Evolutionary conservation across 257 asterid species (phyloP).

Genomic region (Fraxinus americana): DNA sequence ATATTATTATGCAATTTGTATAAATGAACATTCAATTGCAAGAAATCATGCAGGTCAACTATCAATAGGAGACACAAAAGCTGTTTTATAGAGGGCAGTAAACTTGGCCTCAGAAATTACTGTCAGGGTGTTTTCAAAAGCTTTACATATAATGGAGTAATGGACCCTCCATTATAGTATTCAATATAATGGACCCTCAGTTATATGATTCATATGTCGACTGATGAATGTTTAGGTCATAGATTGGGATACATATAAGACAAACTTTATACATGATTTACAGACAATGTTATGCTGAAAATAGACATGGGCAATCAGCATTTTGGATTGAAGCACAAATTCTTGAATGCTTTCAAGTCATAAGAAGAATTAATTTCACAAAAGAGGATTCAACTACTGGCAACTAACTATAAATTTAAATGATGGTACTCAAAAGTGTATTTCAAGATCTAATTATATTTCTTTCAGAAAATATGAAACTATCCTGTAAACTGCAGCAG

Average conservation of each 20-base stretch:
- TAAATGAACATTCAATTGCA: not conserved
- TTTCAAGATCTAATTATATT: not conserved
- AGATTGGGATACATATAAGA: not conserved
- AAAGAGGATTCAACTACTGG: not conserved
- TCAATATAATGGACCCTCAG: not conserved
- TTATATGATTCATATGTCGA: not conserved
- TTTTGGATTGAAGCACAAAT: not conserved
- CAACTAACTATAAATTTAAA: not conserved
- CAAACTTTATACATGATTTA: not conserved
- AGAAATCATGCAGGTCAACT: not conserved
- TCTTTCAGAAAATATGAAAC: not conserved
- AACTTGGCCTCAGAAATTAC: not conserved
- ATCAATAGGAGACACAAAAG: not conserved
- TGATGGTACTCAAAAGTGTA: not conserved
- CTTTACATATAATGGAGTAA: not conserved
- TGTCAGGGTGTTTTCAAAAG: not conserved
- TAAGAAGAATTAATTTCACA: not conserved
- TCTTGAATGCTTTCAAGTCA: not conserved
- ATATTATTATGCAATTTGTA: conserved; percentile 13
- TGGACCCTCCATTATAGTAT: not conserved
- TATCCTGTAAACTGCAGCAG: not conserved
- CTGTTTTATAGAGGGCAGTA: not conserved
- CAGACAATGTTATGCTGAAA: not conserved
- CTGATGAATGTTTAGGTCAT: not conserved
- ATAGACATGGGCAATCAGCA: not conserved